Conservation (phyloP, 2,329 filamentous ascomycete species). For the Aspergillus pseudotamarii region DNA sequence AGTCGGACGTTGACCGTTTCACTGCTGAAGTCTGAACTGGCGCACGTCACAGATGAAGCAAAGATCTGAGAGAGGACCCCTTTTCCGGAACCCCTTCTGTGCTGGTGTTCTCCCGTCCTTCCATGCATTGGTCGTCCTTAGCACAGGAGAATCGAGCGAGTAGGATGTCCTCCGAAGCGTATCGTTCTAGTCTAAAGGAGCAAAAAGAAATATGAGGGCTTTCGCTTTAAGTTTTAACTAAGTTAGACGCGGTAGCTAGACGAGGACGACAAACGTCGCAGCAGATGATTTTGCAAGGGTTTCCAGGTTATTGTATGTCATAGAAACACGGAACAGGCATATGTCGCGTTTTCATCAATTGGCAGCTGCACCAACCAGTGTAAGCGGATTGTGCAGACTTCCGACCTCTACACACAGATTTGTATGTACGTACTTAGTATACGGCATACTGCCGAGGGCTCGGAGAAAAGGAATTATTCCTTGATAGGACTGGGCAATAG, state of each 20-base stretch:
- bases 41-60: neutral
- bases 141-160: slow-evolving; percentile 3
- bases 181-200: neutral
- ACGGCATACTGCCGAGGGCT: neutral
- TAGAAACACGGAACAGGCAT: neutral
- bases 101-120: slow-evolving; percentile 32
- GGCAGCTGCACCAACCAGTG: neutral
- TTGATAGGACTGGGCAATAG: neutral
- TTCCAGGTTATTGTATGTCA: neutral
- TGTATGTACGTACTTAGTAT: no score
- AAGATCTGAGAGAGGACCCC: neutral
- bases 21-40: neutral
- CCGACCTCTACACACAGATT: neutral
- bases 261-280: neutral
- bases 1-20: neutral
- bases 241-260: neutral
- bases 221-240: slow-evolving; percentile 2
- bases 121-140: slow-evolving; percentile 26
- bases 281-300: neutral
- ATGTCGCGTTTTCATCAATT: neutral
- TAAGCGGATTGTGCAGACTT: neutral
- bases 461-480: neutral
- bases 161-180: neutral
- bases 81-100: neutral
- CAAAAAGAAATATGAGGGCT: slow-evolving; percentile 18